Evolutionary conservation across 2,329 filamentous ascomycete species (phyloP).

Genomic region (Metarhizium humberi): DNA sequence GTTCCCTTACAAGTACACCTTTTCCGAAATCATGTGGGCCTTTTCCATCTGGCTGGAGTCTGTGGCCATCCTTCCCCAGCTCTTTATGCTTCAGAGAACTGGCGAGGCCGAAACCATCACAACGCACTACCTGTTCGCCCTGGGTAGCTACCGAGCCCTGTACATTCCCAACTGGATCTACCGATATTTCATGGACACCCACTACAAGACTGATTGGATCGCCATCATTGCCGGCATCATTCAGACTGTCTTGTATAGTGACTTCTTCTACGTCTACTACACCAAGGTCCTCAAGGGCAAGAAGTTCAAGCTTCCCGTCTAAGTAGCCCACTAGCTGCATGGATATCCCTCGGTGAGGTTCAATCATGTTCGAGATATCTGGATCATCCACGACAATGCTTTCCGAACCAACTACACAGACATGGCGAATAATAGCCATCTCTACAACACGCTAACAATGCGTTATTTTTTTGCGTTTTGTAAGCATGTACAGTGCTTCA

Average conservation of each 20-base stretch:
- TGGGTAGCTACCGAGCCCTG: conserved; percentile 82
- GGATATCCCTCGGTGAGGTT: background rate
- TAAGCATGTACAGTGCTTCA: background rate
- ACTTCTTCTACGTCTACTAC: conserved; percentile 99
- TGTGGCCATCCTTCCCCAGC: conserved; percentile 91
- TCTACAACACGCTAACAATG: background rate
- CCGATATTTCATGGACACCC: conserved; percentile 66
- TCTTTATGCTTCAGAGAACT: conserved; percentile 96
- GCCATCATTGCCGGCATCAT: conserved; percentile 81
- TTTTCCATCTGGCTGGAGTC: conserved; percentile 98
- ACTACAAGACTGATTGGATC: conserved; percentile 72
- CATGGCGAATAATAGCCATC: background rate
- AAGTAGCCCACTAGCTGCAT: conserved; percentile 20
- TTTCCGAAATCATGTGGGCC: conserved; percentile 86
- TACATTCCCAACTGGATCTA: conserved; percentile 99
- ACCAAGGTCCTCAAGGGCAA: conserved; percentile 87
- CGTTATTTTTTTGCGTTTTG: background rate
- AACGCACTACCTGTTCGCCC: conserved; percentile 91
- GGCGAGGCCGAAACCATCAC: conserved; percentile 99
- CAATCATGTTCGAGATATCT: conserved; percentile 4
- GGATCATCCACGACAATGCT: conserved; percentile 2
- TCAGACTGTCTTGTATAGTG: conserved; percentile 92
- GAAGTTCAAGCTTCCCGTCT: conserved; percentile 81
- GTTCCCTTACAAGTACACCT: conserved; percentile 75
- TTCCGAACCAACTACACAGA: background rate